Evolutionary conservation across 164 flowering plant genomes (phyloP).

Genomic region (Chimonanthus praecox): DNA sequence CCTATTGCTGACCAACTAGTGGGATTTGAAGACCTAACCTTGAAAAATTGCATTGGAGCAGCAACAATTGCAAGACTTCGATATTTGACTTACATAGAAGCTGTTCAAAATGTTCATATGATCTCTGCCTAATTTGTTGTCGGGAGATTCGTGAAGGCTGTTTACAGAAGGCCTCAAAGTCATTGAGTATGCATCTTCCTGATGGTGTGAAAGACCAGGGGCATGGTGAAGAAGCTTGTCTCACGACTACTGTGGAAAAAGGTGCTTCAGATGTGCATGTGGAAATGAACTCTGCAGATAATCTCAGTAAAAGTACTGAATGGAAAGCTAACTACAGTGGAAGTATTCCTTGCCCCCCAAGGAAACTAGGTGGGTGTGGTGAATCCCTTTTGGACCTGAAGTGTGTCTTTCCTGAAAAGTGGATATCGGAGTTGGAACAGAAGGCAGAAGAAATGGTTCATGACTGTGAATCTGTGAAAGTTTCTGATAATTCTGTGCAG

Average conservation of each 20-base stretch:
- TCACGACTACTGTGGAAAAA: background rate
- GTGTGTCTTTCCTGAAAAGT: conserved; percentile 7
- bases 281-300: conserved; percentile 11
- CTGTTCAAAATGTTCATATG: conserved; percentile 51
- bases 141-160: conserved; percentile 45
- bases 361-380: conserved; percentile 15
- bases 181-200: conserved; percentile 20
- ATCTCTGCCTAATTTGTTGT: conserved; percentile 66
- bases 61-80: conserved; percentile 59
- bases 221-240: conserved; percentile 28
- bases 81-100: conserved; percentile 55
- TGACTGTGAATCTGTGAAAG: conserved; percentile 12
- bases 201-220: conserved; percentile 30
- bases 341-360: conserved; percentile 14
- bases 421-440: conserved; percentile 33
- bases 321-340: conserved; percentile 7
- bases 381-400: conserved; percentile 9
- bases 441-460: conserved; percentile 41
- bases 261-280: background rate
- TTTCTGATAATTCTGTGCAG: conserved; percentile 9
- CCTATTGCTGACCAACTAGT: background rate
- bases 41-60: conserved; percentile 19
- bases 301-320: background rate
- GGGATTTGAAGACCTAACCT: conserved; percentile 1
- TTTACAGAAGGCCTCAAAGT: conserved; percentile 25